phyloP scores from a whole-genome alignment of 2,329 filamentous ascomycete species.

The Apiospora rasikravindrae region DNA sequence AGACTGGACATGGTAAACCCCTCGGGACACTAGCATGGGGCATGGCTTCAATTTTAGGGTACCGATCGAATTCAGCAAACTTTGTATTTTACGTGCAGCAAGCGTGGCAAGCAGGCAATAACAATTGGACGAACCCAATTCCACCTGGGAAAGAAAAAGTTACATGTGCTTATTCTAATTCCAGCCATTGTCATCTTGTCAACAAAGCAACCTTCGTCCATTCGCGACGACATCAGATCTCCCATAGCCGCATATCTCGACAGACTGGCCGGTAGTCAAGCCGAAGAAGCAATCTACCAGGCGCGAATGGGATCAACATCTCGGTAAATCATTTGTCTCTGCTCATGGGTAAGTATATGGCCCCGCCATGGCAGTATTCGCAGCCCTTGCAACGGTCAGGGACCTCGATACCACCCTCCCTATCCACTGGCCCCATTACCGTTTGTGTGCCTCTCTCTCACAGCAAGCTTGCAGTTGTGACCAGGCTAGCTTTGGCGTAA shows the following conservation, averaged over 20 bases:
- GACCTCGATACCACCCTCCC: neutral
- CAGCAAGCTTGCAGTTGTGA: neutral
- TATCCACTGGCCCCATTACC: neutral
- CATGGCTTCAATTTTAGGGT: neutral
- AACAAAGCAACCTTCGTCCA: neutral
- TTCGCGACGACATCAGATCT: neutral
- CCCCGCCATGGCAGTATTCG: neutral
- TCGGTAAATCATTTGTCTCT: neutral
- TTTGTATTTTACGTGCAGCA: neutral
- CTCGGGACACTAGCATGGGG: neutral
- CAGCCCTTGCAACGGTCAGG: constrained; percentile 1
- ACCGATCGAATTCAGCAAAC: constrained; percentile 1
- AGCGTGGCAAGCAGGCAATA: neutral
- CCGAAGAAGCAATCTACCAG: neutral
- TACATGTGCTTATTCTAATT: neutral
- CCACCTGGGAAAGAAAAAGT: neutral
- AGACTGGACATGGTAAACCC: neutral
- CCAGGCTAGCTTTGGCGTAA: neutral
- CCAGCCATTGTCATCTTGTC: neutral
- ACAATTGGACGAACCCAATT: constrained; percentile 8
- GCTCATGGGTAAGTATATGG: neutral
- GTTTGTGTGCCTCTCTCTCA: neutral
- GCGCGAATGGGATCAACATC: neutral
- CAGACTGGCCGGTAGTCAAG: neutral
- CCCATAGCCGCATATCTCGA: neutral